Evolutionary conservation across 2,329 filamentous ascomycete genomes (phyloP).

Genomic region (Zopfia rhizophila): DNA sequence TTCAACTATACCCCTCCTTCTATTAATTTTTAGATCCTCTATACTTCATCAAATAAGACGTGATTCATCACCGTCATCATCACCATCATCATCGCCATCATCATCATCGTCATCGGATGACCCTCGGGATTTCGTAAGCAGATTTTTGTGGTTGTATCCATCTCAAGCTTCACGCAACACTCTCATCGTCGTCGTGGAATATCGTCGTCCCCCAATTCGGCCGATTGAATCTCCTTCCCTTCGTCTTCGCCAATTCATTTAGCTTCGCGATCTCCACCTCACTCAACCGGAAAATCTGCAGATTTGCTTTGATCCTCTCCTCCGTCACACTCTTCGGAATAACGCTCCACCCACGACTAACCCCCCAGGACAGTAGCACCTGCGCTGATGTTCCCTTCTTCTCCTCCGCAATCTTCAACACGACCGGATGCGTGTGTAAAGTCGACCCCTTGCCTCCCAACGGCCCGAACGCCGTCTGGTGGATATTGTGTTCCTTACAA

Average conservation of each 20-base stretch:
- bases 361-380: constrained; percentile 81
- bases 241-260: constrained; percentile 39
- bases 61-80: too few relatives aligned
- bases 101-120: too few relatives aligned
- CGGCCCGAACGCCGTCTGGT: constrained; percentile 14
- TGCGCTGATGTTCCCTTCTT: constrained; percentile 75
- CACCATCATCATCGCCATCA: too few relatives aligned
- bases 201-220: constrained; percentile 57
- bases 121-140: too few relatives aligned
- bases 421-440: constrained; percentile 58
- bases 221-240: constrained; percentile 58
- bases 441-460: constrained; percentile 3
- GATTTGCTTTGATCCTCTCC: constrained; percentile 21
- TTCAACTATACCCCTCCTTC: too few relatives aligned
- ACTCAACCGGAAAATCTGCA: constrained; percentile 20
- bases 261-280: constrained; percentile 27
- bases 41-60: too few relatives aligned
- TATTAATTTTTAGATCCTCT: too few relatives aligned
- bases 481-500: constrained; percentile 16
- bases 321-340: constrained; percentile 30
- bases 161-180: constrained; percentile 12
- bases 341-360: constrained; percentile 62
- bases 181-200: constrained; percentile 55
- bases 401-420: constrained; percentile 70
- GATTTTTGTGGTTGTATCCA: too few relatives aligned